Evolutionary conservation across 306 rosid species (phyloP), one percentile per base, ranked within the genome.

Genomic region (Cicer arietinum): DNA sequence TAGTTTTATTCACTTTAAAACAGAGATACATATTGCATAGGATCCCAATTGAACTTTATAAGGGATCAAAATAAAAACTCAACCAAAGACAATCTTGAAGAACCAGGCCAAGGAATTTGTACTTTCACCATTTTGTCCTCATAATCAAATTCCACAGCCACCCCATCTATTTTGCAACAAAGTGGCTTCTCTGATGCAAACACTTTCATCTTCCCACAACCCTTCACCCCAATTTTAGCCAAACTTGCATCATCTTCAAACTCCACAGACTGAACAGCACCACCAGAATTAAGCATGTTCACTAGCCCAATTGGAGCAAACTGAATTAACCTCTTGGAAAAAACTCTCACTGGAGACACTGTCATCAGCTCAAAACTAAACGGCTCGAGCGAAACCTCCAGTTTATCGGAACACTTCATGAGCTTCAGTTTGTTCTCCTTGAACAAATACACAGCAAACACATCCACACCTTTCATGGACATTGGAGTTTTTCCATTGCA

Each of bases 231-330:
- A 59, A 86, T 43, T 69, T 45, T 79, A 1, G 78, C 91, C 83
- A 40, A 10, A 10, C 46, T 62, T 11, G 40, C 75, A 1, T 76
- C 52, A 2, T 85, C 89, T 0, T 82, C 86, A 16, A 75, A 65
- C 57, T 83, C 91, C 37, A 91, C 0, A 0, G 80, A 82, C 43
- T 79, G 74, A 75, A 91, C 71, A 0, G 93, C 95, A 51, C 90
- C 95, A 8, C 95, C 90, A 0, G 83, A 82, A 73, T 91, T 91
- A 3, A 89, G 80, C 95, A 91, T 91, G 86, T 91, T 91, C 68
- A 82, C 86, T 52, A 88, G 48, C 25, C 93, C 97, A 66, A 91
- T 89, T 1, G 87, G 85, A 52, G 93, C 88, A 75, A 91, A 85
- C 35, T 86, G 86, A 74, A 86, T 62, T 7, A 41, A 20, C 42